Evolutionary conservation across 495 filamentous ascomycete species (phyloP).

Genomic region (Lentithecium fluviatile): DNA sequence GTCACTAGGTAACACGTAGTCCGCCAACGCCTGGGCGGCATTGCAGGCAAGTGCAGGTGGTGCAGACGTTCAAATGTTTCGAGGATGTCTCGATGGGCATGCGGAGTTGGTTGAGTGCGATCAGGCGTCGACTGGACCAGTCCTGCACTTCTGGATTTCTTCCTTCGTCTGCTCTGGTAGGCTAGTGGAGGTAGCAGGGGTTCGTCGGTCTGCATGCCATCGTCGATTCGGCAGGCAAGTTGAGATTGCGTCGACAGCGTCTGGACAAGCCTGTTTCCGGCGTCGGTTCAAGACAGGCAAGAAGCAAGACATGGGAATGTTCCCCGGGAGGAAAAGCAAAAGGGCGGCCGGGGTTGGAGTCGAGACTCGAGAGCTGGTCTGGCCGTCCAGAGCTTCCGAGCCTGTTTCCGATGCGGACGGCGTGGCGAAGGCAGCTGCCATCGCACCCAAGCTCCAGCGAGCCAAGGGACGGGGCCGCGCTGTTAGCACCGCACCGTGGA

Average conservation of each 20-base stretch:
- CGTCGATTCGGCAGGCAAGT: neutral
- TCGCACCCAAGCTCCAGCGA: neutral
- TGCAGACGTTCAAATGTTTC: no score
- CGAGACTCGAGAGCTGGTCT: no score
- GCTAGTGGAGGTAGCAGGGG: no score
- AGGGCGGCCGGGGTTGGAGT: no score
- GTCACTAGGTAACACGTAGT: no score
- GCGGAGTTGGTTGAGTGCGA: no score
- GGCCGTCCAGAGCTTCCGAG: neutral
- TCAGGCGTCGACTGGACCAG: no score
- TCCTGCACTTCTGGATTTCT: no score
- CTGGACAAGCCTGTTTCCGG: neutral
- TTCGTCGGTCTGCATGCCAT: neutral
- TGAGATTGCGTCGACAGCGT: neutral
- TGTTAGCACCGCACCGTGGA: no score
- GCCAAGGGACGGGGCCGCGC: neutral
- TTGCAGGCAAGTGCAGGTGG: no score
- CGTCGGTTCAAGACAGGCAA: neutral
- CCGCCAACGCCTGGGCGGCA: no score
- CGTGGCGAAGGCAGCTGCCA: neutral
- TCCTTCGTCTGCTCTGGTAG: neutral
- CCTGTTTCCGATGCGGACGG: neutral
- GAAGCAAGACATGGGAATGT: neutral
- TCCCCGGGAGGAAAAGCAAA: neutral
- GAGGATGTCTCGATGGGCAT: no score